These are phyloP conservation scores for Penicillium sp. DNA, from an alignment of 2,329 filamentous ascomycete species.

Conservation along the genomic window DNA sequence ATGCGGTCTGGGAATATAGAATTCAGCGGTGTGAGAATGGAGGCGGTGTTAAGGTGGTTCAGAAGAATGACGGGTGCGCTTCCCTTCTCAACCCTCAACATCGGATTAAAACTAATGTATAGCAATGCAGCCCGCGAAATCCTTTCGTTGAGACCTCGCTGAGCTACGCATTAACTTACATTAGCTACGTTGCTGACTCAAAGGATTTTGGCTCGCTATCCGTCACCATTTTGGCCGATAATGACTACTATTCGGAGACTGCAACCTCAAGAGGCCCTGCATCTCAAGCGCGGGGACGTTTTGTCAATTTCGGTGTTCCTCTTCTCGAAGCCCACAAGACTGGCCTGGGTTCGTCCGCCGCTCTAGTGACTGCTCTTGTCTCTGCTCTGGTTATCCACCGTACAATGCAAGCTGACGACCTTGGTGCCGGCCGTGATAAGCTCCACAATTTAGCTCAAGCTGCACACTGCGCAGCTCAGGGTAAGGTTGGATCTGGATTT, in stretches of 20 bases:
- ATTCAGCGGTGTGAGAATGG: slow-evolving; percentile 67
- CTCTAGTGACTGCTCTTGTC: slow-evolving; percentile 80
- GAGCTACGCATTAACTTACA: slow-evolving; percentile 83
- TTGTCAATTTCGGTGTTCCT: slow-evolving; percentile 73
- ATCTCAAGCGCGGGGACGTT: slow-evolving; percentile 50
- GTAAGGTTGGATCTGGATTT: slow-evolving; percentile 93
- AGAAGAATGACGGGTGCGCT: slow-evolving; percentile 48
- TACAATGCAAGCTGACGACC: slow-evolving; percentile 43
- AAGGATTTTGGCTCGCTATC: slow-evolving; percentile 63
- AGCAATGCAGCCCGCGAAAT: slow-evolving; percentile 58
- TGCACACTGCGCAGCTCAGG: slow-evolving; percentile 91
- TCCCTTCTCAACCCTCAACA: no score
- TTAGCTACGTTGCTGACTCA: slow-evolving; percentile 49
- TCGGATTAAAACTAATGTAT: slow-evolving; percentile 1
- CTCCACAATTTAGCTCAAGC: slow-evolving; percentile 94
- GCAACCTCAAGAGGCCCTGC: slow-evolving; percentile 39
- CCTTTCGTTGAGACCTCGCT: slow-evolving; percentile 91
- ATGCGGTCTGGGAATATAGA: slow-evolving; percentile 84
- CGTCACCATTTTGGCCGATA: slow-evolving; percentile 88
- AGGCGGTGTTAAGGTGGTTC: slow-evolving; percentile 78
- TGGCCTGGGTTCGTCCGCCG: slow-evolving; percentile 89
- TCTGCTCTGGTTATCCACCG: slow-evolving; percentile 50
- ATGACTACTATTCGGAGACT: slow-evolving; percentile 89
- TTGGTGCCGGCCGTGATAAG: slow-evolving; percentile 54
- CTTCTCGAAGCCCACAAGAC: slow-evolving; percentile 87